Percentiles rank a stretch among this genome's conserved stretches.
Evolutionary conservation across 306 rosid species (phyloP).

Genomic region (Acacia melanoxylon): DNA sequence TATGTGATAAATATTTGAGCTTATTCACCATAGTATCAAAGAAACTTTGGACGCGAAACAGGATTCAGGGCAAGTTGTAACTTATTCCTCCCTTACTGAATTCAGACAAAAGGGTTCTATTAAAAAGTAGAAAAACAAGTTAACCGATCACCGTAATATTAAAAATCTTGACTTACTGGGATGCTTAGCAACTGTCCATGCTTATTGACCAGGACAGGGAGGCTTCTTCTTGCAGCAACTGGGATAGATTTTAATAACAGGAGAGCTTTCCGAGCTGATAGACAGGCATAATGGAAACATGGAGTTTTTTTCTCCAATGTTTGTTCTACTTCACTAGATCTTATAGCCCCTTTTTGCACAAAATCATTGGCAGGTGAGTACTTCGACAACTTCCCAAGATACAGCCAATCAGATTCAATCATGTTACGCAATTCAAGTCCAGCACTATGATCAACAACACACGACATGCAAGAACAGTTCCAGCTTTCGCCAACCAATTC

Average conservation of each 20-base stretch:
- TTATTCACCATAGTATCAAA: not conserved
- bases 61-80: constrained; percentile 2
- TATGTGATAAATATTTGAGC: not conserved
- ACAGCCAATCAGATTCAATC: constrained; percentile 88
- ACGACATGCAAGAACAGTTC: constrained; percentile 38
- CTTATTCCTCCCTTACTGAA: not conserved
- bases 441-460: constrained; percentile 36
- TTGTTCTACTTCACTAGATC: constrained; percentile 28
- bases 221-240: constrained; percentile 82
- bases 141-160: not conserved
- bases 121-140: not conserved
- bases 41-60: not conserved
- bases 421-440: constrained; percentile 61
- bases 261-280: constrained; percentile 68
- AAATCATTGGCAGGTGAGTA: constrained; percentile 28
- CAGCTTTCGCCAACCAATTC: constrained; percentile 30
- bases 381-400: constrained; percentile 65
- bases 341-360: constrained; percentile 26
- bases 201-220: constrained; percentile 71
- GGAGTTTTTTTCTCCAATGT: constrained; percentile 32
- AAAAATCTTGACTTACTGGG: constrained; percentile 59
- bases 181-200: constrained; percentile 68
- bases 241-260: constrained; percentile 62
- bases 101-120: constrained; percentile 3
- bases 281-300: constrained; percentile 54